Percentiles rank a stretch among this genome's conserved stretches.
These are phyloP conservation scores for Ceratobasidium sp. DNA, from an alignment of 1,284 basidiomycete genomes.

Conservation along the genomic window DNA sequence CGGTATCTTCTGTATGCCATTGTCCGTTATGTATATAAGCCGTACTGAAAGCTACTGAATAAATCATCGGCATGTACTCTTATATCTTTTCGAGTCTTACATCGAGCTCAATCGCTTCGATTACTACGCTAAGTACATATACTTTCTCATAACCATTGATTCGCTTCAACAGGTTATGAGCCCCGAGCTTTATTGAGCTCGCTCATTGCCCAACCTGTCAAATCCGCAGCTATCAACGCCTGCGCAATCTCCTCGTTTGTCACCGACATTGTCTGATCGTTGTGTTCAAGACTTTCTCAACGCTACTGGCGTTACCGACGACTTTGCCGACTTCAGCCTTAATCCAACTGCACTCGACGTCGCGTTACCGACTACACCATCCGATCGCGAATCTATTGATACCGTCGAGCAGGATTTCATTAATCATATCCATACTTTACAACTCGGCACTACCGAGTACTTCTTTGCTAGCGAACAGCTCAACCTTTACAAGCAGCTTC, in stretches of 20 bases:
- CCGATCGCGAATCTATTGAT: neutral
- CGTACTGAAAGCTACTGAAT: no score
- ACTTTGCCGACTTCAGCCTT: constrained; percentile 3
- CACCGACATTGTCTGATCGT: constrained; percentile 4
- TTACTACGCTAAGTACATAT: no score
- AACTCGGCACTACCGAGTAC: neutral
- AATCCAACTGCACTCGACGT: neutral
- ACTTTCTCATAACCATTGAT: no score
- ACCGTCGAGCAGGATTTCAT: constrained; percentile 7
- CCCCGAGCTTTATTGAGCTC: constrained; percentile 14
- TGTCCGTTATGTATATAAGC: no score
- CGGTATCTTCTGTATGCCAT: no score
- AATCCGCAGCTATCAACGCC: constrained; percentile 6
- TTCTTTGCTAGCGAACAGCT: neutral
- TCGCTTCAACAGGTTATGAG: neutral
- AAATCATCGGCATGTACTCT: no score
- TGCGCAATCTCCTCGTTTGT: neutral
- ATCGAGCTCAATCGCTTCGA: no score
- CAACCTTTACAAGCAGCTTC: neutral
- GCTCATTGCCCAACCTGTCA: constrained; percentile 10
- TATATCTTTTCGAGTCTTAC: no score
- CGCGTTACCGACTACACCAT: neutral
- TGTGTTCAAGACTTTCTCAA: neutral
- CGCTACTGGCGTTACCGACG: constrained; percentile 14
- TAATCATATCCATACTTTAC: neutral